phyloP scores from a whole-genome alignment of 371 early-diverging fungal species.

The Circinella umbellata region DNA sequence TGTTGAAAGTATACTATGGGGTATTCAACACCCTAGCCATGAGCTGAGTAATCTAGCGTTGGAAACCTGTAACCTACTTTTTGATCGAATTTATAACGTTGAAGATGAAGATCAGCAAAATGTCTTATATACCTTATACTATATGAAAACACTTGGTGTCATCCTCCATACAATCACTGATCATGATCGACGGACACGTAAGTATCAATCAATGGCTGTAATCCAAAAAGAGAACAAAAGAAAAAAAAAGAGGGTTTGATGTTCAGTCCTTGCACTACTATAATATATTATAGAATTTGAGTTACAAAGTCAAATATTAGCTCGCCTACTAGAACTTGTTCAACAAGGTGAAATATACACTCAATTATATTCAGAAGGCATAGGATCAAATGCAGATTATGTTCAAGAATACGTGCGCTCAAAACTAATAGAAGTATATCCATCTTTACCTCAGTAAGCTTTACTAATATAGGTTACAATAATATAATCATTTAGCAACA shows the following conservation, averaged over 20 bases:
- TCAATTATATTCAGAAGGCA: constrained; percentile 72
- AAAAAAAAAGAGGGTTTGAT: no score
- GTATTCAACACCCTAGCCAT: constrained; percentile 92
- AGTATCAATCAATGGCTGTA: neutral
- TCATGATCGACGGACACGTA: constrained; percentile 93
- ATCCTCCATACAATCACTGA: constrained; percentile 91
- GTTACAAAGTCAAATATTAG: constrained; percentile 83
- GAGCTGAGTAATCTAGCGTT: constrained; percentile 92
- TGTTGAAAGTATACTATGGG: constrained; percentile 92
- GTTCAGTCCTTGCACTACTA: neutral
- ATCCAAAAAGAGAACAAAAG: no score
- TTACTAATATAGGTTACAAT: neutral
- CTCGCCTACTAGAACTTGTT: constrained; percentile 85
- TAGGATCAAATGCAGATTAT: constrained; percentile 78
- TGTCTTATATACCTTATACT: constrained; percentile 87
- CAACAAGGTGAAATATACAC: constrained; percentile 83
- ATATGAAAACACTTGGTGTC: constrained; percentile 82
- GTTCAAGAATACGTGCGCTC: constrained; percentile 78
- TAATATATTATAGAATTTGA: constrained; percentile 71
- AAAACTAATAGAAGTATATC: constrained; percentile 81
- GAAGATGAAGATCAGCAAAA: constrained; percentile 75
- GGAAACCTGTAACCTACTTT: constrained; percentile 74
- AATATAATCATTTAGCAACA: no score
- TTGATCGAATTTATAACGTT: constrained; percentile 66
- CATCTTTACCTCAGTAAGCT: constrained; percentile 78